phyloP scores from a whole-genome alignment of 1,284 basidiomycete species.

The Malassezia pachydermatis region DNA sequence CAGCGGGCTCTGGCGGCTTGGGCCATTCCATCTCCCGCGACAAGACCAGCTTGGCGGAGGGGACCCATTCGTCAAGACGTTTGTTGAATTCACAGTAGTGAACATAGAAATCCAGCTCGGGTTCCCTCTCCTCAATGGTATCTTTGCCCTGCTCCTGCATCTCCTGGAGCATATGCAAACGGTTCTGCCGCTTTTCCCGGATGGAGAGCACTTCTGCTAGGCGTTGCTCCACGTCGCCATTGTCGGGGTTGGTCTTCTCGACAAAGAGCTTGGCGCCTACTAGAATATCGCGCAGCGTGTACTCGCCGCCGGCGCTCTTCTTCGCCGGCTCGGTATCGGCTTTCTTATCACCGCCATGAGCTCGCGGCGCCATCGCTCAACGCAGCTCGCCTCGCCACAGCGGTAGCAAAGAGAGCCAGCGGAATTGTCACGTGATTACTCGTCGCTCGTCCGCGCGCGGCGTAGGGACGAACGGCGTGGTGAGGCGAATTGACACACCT shows the following conservation, averaged over 20 bases:
- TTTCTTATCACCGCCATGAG: conserved; percentile 4
- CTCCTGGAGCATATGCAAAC: conserved; percentile 24
- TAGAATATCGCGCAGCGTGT: conserved; percentile 30
- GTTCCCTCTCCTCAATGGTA: conserved; percentile 49
- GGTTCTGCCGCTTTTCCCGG: conserved; percentile 36
- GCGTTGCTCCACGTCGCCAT: conserved; percentile 41
- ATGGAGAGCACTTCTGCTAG: conserved; percentile 44
- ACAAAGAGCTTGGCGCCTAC: conserved; percentile 44
- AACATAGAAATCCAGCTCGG: conserved; percentile 53
- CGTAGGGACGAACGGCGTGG: conserved; percentile 4
- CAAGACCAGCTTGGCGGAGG: conserved; percentile 72
- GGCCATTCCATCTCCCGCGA: conserved; percentile 89
- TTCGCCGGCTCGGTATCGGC: conserved; percentile 5
- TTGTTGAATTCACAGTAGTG: conserved; percentile 39
- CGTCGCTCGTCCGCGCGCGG: too few species aligned
- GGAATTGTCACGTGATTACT: neutral
- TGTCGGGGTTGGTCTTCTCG: conserved; percentile 36
- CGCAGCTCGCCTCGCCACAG: neutral
- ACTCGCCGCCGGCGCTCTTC: conserved; percentile 34
- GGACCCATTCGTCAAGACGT: conserved; percentile 97
- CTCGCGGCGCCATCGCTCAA: conserved; percentile 26
- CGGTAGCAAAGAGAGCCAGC: neutral
- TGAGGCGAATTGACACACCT: neutral
- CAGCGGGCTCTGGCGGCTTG: conserved; percentile 51
- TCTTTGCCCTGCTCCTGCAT: conserved; percentile 24